These are phyloP conservation scores for Cercospora beticola DNA, from an alignment of 2,329 filamentous ascomycete species.

Conservation along the genomic window DNA sequence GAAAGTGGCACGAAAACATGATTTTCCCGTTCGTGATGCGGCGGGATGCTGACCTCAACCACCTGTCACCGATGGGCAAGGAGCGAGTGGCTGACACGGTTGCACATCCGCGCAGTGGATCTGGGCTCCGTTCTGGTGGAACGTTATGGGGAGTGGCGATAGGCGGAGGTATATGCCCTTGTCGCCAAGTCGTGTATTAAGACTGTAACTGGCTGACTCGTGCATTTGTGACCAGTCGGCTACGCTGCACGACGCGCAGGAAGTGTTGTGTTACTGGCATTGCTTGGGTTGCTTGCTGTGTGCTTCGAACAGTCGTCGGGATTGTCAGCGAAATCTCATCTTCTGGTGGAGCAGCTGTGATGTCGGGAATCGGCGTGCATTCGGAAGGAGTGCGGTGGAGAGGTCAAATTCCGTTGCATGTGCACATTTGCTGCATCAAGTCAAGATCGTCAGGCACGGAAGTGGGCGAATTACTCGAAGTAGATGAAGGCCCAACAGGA, in stretches of 20 bases:
- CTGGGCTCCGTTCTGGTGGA: slow-evolving; percentile 2
- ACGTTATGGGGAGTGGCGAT: slow-evolving; percentile 7
- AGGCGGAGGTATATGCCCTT: slow-evolving; percentile 6
- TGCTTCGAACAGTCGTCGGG: neutral
- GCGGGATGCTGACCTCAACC: neutral
- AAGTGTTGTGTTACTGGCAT: neutral
- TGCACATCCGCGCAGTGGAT: slow-evolving; percentile 13
- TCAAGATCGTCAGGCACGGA: slow-evolving; percentile 9
- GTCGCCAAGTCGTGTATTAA: slow-evolving; percentile 2
- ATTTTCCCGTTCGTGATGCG: slow-evolving; percentile 3
- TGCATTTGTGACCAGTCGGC: neutral
- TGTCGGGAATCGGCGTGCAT: neutral
- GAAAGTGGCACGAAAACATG: slow-evolving; percentile 1
- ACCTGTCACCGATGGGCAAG: neutral
- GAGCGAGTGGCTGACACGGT: slow-evolving; percentile 12
- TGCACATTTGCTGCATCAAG: neutral
- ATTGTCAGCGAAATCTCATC: neutral
- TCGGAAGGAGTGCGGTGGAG: neutral
- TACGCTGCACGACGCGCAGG: neutral
- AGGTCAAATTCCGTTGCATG: neutral
- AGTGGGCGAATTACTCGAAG: slow-evolving; percentile 12
- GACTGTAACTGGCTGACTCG: slow-evolving; percentile 8
- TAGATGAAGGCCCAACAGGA: neutral
- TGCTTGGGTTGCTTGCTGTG: neutral
- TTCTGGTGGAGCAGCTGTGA: neutral